Base-by-base conservation (phyloP, 495 filamentous ascomycete genomes). In the Hypoxylon fragiforme region DNA sequence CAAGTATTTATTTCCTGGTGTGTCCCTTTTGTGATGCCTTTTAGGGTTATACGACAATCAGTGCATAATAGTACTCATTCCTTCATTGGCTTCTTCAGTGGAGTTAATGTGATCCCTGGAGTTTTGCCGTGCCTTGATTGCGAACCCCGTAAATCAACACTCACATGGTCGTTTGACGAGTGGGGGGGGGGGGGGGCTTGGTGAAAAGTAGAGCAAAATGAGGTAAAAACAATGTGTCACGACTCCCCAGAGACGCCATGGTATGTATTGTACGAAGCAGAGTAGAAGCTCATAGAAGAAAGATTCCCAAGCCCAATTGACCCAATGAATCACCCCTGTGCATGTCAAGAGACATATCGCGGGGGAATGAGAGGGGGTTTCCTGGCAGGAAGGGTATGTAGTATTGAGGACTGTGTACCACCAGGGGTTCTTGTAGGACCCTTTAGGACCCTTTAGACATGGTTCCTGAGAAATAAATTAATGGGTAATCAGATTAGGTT, bases 401-500 rank as follows among this genome's bases (percentile, higher is more conserved):
- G 51, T 39, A 61, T 52, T 56, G 42, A 41, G 22, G 30, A 48
- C 32, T 52, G n/a, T n/a, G n/a, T n/a, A 51, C 46, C 36, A 48
- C 42, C 36, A 55, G 57, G 57, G 51, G 54, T 44, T 37, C 26
- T 18, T 28, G 37, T 12, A 31, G 15, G 31, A 19, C 11, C 34
- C 28, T 20, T 30, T 36, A 21, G 34, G 36, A 54, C 57, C 50
- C 50, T 41, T 49, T 41, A 16, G 20, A 61, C 41, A 52, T 44
- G 46, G 51, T 56, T 37, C 51, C 51, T 61, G 57, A 38, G 37
- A 51, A 42, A 47, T 55, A 51, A 37, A 61, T 61, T 56, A 37
- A 30, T 28, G 47, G 20, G 37, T 19, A 47, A 55, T 61, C 51
- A 43, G 50, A 61, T 55, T 56, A 13, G 42, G 57, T 26, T 52